phyloP scores from a whole-genome alignment of 441 rosid species.

The Caryocar brasiliense region DNA sequence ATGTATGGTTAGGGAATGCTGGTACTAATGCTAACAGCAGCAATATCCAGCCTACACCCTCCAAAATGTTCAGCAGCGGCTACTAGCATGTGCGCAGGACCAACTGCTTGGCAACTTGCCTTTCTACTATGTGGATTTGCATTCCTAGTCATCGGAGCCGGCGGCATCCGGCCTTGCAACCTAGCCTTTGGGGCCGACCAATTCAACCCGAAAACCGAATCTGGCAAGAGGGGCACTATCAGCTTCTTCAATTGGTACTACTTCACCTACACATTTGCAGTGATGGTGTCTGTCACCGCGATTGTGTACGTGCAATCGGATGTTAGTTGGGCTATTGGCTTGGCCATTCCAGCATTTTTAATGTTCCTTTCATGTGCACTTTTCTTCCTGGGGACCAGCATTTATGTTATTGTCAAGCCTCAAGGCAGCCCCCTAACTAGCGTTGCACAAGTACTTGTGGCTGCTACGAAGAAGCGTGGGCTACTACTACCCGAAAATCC shows the following conservation, averaged over 20 bases:
- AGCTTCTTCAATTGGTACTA: slow-evolving; percentile 39
- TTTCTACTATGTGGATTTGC: slow-evolving; percentile 17
- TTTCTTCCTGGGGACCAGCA: slow-evolving; percentile 22
- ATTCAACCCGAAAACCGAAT: slow-evolving; percentile 23
- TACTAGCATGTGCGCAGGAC: slow-evolving; percentile 9
- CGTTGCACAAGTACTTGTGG: slow-evolving; percentile 25
- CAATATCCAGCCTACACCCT: slow-evolving; percentile 25
- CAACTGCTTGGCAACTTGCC: slow-evolving; percentile 18
- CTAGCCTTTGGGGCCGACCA: slow-evolving; percentile 38
- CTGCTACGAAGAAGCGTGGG: slow-evolving; percentile 17
- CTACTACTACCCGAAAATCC: slow-evolving; percentile 14
- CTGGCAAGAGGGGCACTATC: slow-evolving; percentile 17
- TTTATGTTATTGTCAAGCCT: slow-evolving; percentile 29
- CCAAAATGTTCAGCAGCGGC: slow-evolving; percentile 13
- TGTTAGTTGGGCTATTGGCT: slow-evolving; percentile 27
- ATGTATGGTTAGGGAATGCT: slow-evolving; percentile 41
- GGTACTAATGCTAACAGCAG: slow-evolving; percentile 29
- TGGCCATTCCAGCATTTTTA: slow-evolving; percentile 23
- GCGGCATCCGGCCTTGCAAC: slow-evolving; percentile 33
- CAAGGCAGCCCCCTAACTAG: slow-evolving; percentile 30
- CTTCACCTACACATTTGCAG: slow-evolving; percentile 27
- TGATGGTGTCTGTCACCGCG: slow-evolving; percentile 19
- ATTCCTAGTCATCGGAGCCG: slow-evolving; percentile 24
- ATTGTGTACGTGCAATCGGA: slow-evolving; percentile 25
- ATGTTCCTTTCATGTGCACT: slow-evolving; percentile 24